Conservation (phyloP, 805 yeast species). For the Priceomyces medius region DNA sequence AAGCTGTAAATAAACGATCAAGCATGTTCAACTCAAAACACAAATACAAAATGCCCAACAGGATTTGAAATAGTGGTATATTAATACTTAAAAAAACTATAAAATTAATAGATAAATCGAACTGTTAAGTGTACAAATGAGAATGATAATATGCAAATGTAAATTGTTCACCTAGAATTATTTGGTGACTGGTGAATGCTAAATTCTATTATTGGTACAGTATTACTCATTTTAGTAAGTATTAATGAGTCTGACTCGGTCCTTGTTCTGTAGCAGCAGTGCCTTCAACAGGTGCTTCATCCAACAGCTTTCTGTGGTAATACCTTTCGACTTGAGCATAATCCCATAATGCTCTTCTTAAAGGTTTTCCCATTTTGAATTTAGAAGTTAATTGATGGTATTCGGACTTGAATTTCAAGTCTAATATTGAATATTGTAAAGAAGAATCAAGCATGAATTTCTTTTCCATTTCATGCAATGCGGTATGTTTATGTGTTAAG, state of each 20-base stretch:
- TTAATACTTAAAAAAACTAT: too few relatives aligned
- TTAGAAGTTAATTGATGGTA: conserved; percentile 25
- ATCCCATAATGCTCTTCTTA: conserved; percentile 24
- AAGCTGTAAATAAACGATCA: too few relatives aligned
- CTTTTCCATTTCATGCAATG: conserved; percentile 24
- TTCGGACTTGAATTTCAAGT: conserved; percentile 18
- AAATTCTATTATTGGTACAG: too few relatives aligned
- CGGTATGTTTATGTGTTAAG: conserved; percentile 23
- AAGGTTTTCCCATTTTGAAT: conserved; percentile 25
- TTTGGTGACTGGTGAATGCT: too few relatives aligned
- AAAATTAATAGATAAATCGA: too few relatives aligned
- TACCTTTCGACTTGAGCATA: conserved; percentile 22
- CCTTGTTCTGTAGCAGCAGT: background rate
- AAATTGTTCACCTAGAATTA: background rate
- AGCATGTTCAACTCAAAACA: too few relatives aligned
- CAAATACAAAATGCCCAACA: too few relatives aligned
- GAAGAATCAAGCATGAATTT: conserved; percentile 20
- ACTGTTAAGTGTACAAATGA: too few relatives aligned
- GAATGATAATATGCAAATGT: background rate
- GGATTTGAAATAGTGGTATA: too few relatives aligned
- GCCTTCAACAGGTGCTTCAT: background rate
- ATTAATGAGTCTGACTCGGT: background rate
- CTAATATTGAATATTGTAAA: conserved; percentile 15
- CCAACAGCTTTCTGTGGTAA: background rate
- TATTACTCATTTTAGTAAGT: too few relatives aligned